phyloP scores from a whole-genome alignment of 2,329 filamentous ascomycete genomes.

The Botrytis paeoniae region DNA sequence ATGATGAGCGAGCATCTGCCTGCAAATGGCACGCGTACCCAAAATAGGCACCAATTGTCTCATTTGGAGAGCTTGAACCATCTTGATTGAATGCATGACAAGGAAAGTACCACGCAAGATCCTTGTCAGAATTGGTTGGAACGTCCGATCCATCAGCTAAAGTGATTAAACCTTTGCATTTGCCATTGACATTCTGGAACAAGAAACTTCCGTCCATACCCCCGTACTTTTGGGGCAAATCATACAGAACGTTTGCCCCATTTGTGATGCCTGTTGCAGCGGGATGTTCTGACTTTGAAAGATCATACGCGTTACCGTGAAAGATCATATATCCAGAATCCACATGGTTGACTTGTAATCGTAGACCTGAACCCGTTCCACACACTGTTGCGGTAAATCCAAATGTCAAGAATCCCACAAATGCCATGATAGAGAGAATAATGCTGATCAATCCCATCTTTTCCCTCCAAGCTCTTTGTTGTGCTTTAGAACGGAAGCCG shows the following conservation, averaged over 20 bases:
- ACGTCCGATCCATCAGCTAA: slow-evolving; percentile 68
- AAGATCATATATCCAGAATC: slow-evolving; percentile 88
- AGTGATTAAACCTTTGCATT: slow-evolving; percentile 88
- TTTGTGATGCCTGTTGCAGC: slow-evolving; percentile 72
- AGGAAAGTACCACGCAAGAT: slow-evolving; percentile 96
- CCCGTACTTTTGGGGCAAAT: slow-evolving; percentile 75
- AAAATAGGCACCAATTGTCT: slow-evolving; percentile 69
- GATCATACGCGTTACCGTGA: slow-evolving; percentile 85
- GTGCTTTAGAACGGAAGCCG: slow-evolving; percentile 78
- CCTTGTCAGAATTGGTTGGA: slow-evolving; percentile 67
- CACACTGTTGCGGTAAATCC: slow-evolving; percentile 92
- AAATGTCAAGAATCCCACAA: slow-evolving; percentile 94
- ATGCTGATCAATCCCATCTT: slow-evolving; percentile 97
- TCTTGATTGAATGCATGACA: slow-evolving; percentile 92
- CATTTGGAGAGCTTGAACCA: slow-evolving; percentile 75
- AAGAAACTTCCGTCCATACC: slow-evolving; percentile 95
- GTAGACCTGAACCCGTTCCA: slow-evolving; percentile 62
- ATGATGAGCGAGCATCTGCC: slow-evolving; percentile 61
- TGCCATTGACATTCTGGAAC: slow-evolving; percentile 97
- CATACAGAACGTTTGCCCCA: slow-evolving; percentile 78
- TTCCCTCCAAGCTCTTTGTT: slow-evolving; percentile 92
- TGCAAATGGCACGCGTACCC: slow-evolving; percentile 91
- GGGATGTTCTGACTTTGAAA: slow-evolving; percentile 74
- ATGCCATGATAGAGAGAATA: slow-evolving; percentile 80
- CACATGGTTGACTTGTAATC: slow-evolving; percentile 81